Evolutionary conservation across 2,329 filamentous ascomycete genomes (phyloP).

Genomic region (Colletotrichum higginsianum): DNA sequence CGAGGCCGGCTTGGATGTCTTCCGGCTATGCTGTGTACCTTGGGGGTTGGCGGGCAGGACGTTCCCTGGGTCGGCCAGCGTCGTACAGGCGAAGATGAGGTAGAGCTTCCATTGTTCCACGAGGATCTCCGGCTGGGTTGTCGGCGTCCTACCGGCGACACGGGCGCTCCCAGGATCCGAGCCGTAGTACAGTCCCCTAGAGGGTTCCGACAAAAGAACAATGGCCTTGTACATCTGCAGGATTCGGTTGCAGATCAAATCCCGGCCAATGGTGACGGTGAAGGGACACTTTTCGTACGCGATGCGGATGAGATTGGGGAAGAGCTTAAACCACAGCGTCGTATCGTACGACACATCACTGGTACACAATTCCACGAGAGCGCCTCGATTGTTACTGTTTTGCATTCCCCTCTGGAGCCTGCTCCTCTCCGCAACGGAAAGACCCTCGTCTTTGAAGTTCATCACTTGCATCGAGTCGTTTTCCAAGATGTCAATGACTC

Average conservation of each 20-base stretch:
- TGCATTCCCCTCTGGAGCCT: constrained; percentile 91
- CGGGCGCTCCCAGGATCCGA: constrained; percentile 71
- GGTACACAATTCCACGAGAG: constrained; percentile 92
- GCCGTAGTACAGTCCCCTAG: constrained; percentile 75
- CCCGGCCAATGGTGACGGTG: constrained; percentile 89
- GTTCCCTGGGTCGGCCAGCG: constrained; percentile 85
- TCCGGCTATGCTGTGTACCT: constrained; percentile 82
- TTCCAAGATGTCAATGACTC: constrained; percentile 93
- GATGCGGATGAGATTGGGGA: constrained; percentile 92
- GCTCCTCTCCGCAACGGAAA: constrained; percentile 93
- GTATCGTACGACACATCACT: constrained; percentile 96
- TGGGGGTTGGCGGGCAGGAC: constrained; percentile 69
- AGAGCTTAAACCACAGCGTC: constrained; percentile 97
- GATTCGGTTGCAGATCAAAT: constrained; percentile 92
- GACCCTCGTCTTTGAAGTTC: constrained; percentile 91
- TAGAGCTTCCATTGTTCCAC: constrained; percentile 99
- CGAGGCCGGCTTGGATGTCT: constrained; percentile 80
- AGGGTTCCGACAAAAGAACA: constrained; percentile 81
- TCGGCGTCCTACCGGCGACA: constrained; percentile 69
- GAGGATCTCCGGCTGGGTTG: constrained; percentile 85
- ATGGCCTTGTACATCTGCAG: constrained; percentile 94
- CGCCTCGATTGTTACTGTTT: constrained; percentile 86
- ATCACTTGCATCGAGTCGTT: constrained; percentile 90
- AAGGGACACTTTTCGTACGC: constrained; percentile 93
- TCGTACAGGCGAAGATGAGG: constrained; percentile 96